Conservation (phyloP, 2,329 filamentous ascomycete genomes). For the Neopestalotiopsis clavispora region DNA sequence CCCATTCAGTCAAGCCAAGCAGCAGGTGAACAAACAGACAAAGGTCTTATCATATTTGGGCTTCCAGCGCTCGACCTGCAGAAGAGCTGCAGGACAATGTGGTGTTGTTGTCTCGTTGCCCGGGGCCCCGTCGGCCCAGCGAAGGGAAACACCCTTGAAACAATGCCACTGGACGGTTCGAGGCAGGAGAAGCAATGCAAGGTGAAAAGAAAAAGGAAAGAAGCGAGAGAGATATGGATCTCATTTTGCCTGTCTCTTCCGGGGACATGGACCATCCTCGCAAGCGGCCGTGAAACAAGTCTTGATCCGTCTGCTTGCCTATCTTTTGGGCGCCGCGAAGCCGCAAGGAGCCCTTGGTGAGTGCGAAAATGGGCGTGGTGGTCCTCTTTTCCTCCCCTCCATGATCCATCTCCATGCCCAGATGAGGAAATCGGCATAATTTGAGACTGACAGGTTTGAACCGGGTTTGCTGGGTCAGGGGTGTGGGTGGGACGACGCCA, state of each 20-base stretch:
- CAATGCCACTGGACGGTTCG: not conserved
- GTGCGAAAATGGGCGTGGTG: not conserved
- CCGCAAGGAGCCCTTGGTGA: constrained; percentile 3
- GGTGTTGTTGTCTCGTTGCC: constrained; percentile 5
- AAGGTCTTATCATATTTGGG: constrained; percentile 17
- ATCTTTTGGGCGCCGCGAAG: constrained; percentile 16
- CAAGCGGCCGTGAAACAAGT: constrained; percentile 10
- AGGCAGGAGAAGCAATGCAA: constrained; percentile 2
- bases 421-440: constrained; percentile 26
- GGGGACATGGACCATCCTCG: constrained; percentile 15
- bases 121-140: constrained; percentile 8
- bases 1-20: not conserved
- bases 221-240: not conserved
- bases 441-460: constrained; percentile 20
- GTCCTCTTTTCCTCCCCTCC: not conserved
- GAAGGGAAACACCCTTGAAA: constrained; percentile 13
- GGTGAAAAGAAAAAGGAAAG: not conserved
- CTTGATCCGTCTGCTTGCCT: constrained; percentile 1
- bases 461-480: constrained; percentile 19
- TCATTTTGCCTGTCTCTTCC: constrained; percentile 9
- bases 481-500: constrained; percentile 12
- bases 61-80: constrained; percentile 9
- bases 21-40: not conserved
- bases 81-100: constrained; percentile 5
- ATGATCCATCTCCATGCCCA: not conserved